phyloP scores from a whole-genome alignment of 179 eudicot species.

The Gypsophila paniculata region DNA sequence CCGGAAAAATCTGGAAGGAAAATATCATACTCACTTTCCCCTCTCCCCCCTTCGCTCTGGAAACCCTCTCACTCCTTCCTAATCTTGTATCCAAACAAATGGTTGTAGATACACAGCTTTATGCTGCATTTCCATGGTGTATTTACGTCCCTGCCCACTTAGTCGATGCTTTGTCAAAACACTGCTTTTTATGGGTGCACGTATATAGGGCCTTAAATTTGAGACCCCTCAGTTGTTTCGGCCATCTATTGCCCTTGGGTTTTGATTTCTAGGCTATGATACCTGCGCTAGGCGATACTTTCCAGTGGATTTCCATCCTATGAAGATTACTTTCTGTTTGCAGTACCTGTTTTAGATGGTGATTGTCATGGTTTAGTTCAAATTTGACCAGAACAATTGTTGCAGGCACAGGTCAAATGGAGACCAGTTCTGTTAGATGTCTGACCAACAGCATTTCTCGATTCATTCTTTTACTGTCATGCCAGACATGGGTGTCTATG shows the following conservation, averaged over 20 bases:
- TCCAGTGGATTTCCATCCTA: too few relatives aligned
- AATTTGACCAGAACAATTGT: neutral
- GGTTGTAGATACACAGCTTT: neutral
- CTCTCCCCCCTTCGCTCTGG: neutral
- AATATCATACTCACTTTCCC: neutral
- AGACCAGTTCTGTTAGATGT: slow-evolving; percentile 53
- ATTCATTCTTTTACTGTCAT: slow-evolving; percentile 75
- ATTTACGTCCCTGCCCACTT: neutral
- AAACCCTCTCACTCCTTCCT: neutral
- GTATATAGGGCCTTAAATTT: too few relatives aligned
- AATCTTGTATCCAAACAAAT: neutral
- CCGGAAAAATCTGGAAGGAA: neutral
- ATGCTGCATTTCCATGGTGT: neutral
- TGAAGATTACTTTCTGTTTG: neutral
- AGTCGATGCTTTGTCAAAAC: too few relatives aligned
- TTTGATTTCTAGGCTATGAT: too few relatives aligned
- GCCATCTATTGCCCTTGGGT: too few relatives aligned
- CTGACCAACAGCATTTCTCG: slow-evolving; percentile 77
- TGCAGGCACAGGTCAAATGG: slow-evolving; percentile 62
- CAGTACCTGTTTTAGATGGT: neutral
- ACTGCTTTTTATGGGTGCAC: too few relatives aligned
- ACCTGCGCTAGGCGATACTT: too few relatives aligned
- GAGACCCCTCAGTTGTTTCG: neutral
- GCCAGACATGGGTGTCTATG: slow-evolving; percentile 48
- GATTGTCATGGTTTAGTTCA: neutral